Evolutionary conservation across 805 yeast genomes (phyloP).

Genomic region (Candida verbasci): DNA sequence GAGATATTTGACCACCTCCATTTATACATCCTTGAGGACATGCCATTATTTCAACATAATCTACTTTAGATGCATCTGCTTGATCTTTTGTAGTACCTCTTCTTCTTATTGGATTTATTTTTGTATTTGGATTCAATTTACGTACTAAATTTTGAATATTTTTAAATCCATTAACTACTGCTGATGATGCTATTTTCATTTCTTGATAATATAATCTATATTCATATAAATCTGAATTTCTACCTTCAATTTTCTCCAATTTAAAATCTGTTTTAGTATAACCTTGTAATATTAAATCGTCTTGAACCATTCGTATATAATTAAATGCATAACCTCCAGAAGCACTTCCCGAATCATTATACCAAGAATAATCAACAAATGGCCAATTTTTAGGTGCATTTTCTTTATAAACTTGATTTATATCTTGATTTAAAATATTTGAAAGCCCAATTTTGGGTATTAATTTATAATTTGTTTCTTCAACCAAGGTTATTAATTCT

Average conservation of each 20-base stretch:
- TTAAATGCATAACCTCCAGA: slow-evolving; percentile 88
- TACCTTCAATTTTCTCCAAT: slow-evolving; percentile 46
- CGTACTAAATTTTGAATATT: slow-evolving; percentile 93
- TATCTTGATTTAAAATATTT: slow-evolving; percentile 5
- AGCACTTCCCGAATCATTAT: slow-evolving; percentile 68
- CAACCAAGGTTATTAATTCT: slow-evolving; percentile 70
- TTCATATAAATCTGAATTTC: slow-evolving; percentile 75
- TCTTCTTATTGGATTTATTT: slow-evolving; percentile 37
- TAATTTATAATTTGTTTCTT: slow-evolving; percentile 41
- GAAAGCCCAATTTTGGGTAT: slow-evolving; percentile 13
- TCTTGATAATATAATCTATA: slow-evolving; percentile 46
- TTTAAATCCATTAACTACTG: slow-evolving; percentile 81
- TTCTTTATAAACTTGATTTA: slow-evolving; percentile 18
- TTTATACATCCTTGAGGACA: slow-evolving; percentile 97
- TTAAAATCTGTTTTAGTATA: slow-evolving; percentile 13
- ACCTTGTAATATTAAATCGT: slow-evolving; percentile 17
- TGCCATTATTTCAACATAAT: slow-evolving; percentile 93
- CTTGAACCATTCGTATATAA: slow-evolving; percentile 46
- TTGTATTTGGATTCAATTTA: slow-evolving; percentile 51
- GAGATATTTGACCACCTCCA: slow-evolving; percentile 87
- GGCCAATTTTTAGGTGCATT: slow-evolving; percentile 65
- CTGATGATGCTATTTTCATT: slow-evolving; percentile 47
- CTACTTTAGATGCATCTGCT: slow-evolving; percentile 65
- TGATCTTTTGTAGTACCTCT: slow-evolving; percentile 33
- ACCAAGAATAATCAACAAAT: slow-evolving; percentile 56